Evolutionary conservation across 2,329 filamentous ascomycete genomes (phyloP), one percentile per base, ranked within the genome.

Genomic region (Pestalotiopsis fici): DNA sequence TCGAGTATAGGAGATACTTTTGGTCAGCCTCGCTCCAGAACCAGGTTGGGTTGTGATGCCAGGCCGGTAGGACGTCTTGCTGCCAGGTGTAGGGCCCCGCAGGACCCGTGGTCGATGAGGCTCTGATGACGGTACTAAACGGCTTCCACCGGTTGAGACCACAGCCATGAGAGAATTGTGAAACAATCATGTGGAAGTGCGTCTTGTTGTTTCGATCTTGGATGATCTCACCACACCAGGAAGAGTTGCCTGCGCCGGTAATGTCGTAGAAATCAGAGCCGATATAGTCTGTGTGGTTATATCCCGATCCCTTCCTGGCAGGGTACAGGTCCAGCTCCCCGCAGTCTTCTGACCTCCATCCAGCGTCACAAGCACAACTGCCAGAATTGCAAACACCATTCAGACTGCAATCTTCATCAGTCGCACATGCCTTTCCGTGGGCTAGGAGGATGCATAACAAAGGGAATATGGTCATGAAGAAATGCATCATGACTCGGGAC

Each of bases 171-270:
- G 77, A 75, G 65, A 86, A 83, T 61, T 85, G 82, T 0, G 82
- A 80, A 1, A 78, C 77, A 56, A 85, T 75, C 0, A 86, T 78
- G 64, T 85, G 83, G 61, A 85, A 83, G 0, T 83, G 73, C 0
- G 66, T 64, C 1, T 69, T 69, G 18, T 84, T 76, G 0, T 71
- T 13, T 0, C 74, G 80, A 61, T 86, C 84, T 50, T 81, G 81
- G 0, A 85, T 65, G 43, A 86, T 83, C 13, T 79, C 78, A 0
- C 81, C 82, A 13, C 83, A 82, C 84, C 83, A 85, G 0, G 83
- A 85, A 0, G 83, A 83, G 61, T 81, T 83, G 9, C 73, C 72
- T 1, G 75, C 65, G 71, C 31, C 31, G 11, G 31, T 35, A 35
- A 35, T 11, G 11, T 35, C 11, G 57, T 76, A 76, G 66, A 71